A percentile compares a stretch with the other conserved stretches of the same genome.
These are phyloP conservation scores for Bremia lactucae DNA, from an alignment of 352 stramenopile species.

Conservation along the genomic window DNA sequence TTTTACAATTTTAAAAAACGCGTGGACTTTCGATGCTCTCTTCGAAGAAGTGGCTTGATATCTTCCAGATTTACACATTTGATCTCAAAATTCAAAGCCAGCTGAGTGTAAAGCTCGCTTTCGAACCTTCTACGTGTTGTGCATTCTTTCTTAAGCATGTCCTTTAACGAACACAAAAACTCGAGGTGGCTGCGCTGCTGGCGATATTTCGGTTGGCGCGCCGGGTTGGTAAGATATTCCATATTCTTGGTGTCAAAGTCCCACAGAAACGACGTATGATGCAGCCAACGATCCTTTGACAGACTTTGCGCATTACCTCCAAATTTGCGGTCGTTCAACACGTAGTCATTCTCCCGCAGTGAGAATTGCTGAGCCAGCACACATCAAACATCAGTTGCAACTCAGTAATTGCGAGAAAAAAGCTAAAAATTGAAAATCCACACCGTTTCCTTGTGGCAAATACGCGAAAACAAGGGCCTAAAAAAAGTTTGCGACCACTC, in stretches of 20 bases:
- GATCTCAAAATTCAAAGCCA: conserved; percentile 49
- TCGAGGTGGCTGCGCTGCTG: conserved; percentile 86
- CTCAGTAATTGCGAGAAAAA: background rate
- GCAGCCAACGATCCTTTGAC: conserved; percentile 89
- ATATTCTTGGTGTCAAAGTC: conserved; percentile 92
- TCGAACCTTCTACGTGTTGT: conserved; percentile 34
- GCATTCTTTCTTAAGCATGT: conserved; percentile 40
- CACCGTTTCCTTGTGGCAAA: conserved; percentile 27
- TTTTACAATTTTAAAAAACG: conserved; percentile 41
- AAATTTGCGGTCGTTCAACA: conserved; percentile 91
- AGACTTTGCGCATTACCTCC: conserved; percentile 96
- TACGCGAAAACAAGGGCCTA: conserved; percentile 57
- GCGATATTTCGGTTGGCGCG: conserved; percentile 92
- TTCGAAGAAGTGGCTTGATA: conserved; percentile 34
- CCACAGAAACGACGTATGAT: conserved; percentile 97
- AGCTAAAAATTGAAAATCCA: background rate
- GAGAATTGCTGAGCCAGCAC: conserved; percentile 52
- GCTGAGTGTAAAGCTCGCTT: conserved; percentile 30
- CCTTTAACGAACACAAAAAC: conserved; percentile 88
- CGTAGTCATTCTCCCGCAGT: conserved; percentile 94
- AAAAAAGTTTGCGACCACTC: conserved; percentile 82
- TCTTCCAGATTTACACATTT: conserved; percentile 38
- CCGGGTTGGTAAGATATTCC: conserved; percentile 90
- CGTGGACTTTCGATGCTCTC: conserved; percentile 60
- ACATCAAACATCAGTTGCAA: background rate